A percentile compares a stretch with the other conserved stretches of the same genome.
Conservation (phyloP, 2,329 filamentous ascomycete species). For the Cladorrhinum sp. region DNA sequence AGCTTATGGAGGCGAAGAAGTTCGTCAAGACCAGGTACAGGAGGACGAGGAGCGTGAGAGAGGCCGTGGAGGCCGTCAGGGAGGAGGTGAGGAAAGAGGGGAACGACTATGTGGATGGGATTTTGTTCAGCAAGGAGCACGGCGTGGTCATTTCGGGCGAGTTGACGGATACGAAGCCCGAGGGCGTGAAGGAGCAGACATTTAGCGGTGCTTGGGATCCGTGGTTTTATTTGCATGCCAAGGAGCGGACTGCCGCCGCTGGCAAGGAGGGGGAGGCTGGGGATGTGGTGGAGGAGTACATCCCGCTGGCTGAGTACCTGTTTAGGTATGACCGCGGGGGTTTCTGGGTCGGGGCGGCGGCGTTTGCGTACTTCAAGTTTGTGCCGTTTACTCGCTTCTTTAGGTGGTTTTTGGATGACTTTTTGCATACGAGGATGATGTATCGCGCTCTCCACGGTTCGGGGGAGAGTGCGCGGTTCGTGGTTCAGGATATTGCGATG, state of each 20-base stretch:
- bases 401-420: slow-evolving; percentile 68
- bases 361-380: slow-evolving; percentile 62
- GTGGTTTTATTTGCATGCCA: slow-evolving; percentile 74
- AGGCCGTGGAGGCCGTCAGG: slow-evolving; percentile 48
- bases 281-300: slow-evolving; percentile 45
- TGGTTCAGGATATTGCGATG: slow-evolving; percentile 66
- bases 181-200: slow-evolving; percentile 43
- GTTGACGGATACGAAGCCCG: slow-evolving; percentile 53
- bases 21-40: slow-evolving; percentile 64
- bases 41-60: slow-evolving; percentile 46
- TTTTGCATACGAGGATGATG: slow-evolving; percentile 70
- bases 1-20: slow-evolving; percentile 56
- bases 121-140: slow-evolving; percentile 59
- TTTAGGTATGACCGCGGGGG: slow-evolving; percentile 74
- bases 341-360: slow-evolving; percentile 68
- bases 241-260: slow-evolving; percentile 41
- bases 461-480: slow-evolving; percentile 61
- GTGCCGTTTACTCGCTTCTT: slow-evolving; percentile 65
- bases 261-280: slow-evolving; percentile 15
- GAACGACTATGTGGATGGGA: slow-evolving; percentile 72
- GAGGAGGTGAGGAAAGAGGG: slow-evolving; percentile 42
- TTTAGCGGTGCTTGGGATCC: slow-evolving; percentile 61
- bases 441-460: slow-evolving; percentile 69
- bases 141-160: slow-evolving; percentile 66
- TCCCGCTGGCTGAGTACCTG: slow-evolving; percentile 69